Conservation (phyloP, 2,329 filamentous ascomycete genomes). For the Exserohilum turcica region DNA sequence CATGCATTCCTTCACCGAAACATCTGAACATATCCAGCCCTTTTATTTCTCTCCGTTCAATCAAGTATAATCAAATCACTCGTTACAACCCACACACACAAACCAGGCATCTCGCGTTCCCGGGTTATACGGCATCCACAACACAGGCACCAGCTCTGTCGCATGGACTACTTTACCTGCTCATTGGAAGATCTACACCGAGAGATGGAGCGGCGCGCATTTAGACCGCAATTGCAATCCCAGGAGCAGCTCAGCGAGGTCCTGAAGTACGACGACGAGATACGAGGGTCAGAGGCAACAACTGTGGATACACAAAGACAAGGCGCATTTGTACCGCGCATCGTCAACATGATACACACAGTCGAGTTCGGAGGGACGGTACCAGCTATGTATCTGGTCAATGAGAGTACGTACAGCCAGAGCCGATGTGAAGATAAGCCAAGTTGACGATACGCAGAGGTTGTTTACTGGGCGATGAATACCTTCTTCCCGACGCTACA, state of each 20-base stretch:
- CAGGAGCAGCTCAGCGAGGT: conserved; percentile 29
- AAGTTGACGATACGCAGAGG: conserved; percentile 17
- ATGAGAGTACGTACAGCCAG: neutral
- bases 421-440: neutral
- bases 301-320: conserved; percentile 18
- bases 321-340: neutral
- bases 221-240: conserved; percentile 5
- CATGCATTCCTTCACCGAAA: neutral
- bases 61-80: no score
- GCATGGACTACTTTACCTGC: conserved; percentile 37
- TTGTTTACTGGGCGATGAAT: conserved; percentile 35
- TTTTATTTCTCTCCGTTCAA: neutral
- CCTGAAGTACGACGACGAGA: conserved; percentile 25
- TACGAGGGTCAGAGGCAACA: conserved; percentile 26
- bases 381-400: neutral
- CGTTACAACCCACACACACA: neutral
- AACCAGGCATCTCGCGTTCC: neutral
- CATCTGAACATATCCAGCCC: neutral
- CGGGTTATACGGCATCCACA: neutral
- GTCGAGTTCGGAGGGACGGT: conserved; percentile 18
- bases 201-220: conserved; percentile 27
- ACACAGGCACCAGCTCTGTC: neutral
- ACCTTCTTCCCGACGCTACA: conserved; percentile 39
- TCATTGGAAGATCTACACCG: conserved; percentile 16
- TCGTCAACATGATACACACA: neutral